Percentiles rank a stretch among this genome's conserved stretches.
Conservation (phyloP, 495 filamentous ascomycete genomes). For the Cudoniella acicularis region DNA sequence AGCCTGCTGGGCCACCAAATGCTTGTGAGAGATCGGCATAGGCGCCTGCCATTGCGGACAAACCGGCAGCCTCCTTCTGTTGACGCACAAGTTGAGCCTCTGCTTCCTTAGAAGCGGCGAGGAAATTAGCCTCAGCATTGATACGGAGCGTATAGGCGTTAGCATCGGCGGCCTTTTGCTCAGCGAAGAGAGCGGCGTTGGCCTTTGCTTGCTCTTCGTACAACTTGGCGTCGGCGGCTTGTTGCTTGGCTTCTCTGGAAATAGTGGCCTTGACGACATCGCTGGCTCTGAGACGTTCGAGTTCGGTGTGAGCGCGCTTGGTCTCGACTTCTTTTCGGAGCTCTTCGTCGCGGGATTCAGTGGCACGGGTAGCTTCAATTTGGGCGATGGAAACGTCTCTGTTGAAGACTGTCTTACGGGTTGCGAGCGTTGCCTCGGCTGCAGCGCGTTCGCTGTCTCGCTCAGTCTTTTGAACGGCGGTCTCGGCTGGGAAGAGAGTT, state of each 20-base stretch:
- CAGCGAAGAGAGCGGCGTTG: conserved; percentile 41
- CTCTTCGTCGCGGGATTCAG: conserved; percentile 71
- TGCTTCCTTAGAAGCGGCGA: conserved; percentile 53
- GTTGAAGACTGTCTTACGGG: conserved; percentile 65
- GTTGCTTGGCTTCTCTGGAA: conserved; percentile 63
- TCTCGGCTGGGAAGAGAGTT: conserved; percentile 56
- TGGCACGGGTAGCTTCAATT: conserved; percentile 64
- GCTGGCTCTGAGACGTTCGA: conserved; percentile 69
- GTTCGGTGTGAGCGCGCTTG: conserved; percentile 71
- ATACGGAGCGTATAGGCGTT: conserved; percentile 37
- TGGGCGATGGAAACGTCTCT: conserved; percentile 67
- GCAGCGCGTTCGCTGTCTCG: conserved; percentile 74
- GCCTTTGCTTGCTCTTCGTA: conserved; percentile 55
- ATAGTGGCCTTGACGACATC: conserved; percentile 78
- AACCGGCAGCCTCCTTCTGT: conserved; percentile 69
- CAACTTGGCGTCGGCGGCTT: conserved; percentile 65
- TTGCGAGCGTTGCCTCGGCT: conserved; percentile 69
- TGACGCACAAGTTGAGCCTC: conserved; percentile 58
- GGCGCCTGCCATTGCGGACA: conserved; percentile 70
- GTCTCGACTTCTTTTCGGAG: conserved; percentile 69
- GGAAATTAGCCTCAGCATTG: conserved; percentile 29
- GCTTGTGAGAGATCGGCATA: conserved; percentile 65
- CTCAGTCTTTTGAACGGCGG: conserved; percentile 77
- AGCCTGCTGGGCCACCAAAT: conserved; percentile 69
- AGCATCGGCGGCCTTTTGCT: conserved; percentile 40